Base-by-base conservation (phyloP, 768 basidiomycete species). In the Roridomyces roridus region DNA sequence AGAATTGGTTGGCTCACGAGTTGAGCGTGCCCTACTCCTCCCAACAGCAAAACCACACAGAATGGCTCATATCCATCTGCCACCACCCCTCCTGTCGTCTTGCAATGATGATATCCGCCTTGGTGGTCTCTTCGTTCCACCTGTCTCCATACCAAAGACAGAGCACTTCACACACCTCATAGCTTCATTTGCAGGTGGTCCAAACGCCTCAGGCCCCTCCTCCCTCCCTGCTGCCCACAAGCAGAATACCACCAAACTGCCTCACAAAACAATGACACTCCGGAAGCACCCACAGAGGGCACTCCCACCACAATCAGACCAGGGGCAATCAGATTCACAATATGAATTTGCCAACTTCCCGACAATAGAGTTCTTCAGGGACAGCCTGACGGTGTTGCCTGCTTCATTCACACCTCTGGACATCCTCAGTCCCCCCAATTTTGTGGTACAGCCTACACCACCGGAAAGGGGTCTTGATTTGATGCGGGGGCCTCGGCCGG, bases 261-360 rank as follows among this genome's bases (percentile, higher is more conserved):
- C 25, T 24, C 43, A 23, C 2, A 26, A 15, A 11, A 18, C 21
- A 11, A 26, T 21, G n/a, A n/a, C n/a, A n/a, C n/a, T n/a, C n/a
- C n/a, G n/a, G n/a, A n/a, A n/a, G n/a, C n/a, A n/a, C n/a, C n/a
- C n/a, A n/a, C n/a, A n/a, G n/a, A n/a, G n/a, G n/a, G n/a, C n/a
- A n/a, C n/a, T n/a, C 31, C 7, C 7, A 8, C 31, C 31, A 34
- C 31, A n/a, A n/a, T n/a, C n/a, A n/a, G n/a, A n/a, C n/a, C n/a
- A n/a, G n/a, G n/a, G n/a, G n/a, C n/a, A n/a, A n/a, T n/a, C n/a
- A n/a, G n/a, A n/a, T 11, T 34, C 17, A 14, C 21, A 5, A n/a
- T 29, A 55, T 18, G 48, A 59, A 2, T 51, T 59, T 21, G 52
- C 47, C 9, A 37, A 59, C 20, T 18, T 59, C 0, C 51, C 58